Base-by-base conservation (phyloP, 352 stramenopile genomes). In the Pythium grandisporangium region DNA sequence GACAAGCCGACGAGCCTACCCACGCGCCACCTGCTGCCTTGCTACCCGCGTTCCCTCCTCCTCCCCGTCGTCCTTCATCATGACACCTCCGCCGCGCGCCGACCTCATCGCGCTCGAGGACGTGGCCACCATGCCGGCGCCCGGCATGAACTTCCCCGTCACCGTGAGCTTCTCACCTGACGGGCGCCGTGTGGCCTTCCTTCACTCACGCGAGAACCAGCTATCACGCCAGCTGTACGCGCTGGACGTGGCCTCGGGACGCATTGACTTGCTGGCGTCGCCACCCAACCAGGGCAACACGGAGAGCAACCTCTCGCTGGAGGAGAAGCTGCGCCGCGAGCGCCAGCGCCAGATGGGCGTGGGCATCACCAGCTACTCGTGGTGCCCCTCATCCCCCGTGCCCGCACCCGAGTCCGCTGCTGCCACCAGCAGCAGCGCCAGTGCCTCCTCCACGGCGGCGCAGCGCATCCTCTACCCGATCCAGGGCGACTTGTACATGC, bases 401-500 rank as follows among this genome's bases (percentile, higher is more conserved):
- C n/a, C n/a, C n/a, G n/a, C n/a, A n/a, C n/a, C n/a, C n/a, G n/a
- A n/a, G n/a, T n/a, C n/a, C n/a, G n/a, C n/a, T n/a, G n/a, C n/a
- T n/a, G n/a, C n/a, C n/a, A n/a, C n/a, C n/a, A n/a, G n/a, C n/a
- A n/a, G n/a, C n/a, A n/a, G n/a, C n/a, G n/a, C n/a, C n/a, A n/a
- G n/a, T n/a, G n/a, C n/a, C n/a, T n/a, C n/a, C n/a, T 48, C 51
- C 33, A 39, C 55, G 10, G 58, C 77, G 27, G 66, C 64, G 27
- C 64, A 91, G 37, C 63, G 82, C 20, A 69, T 97, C 27, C 49
- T 97, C 29, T 93, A 96, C 55, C 89, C 90, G 35, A 77, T 95
- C 26, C 70, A 94, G 53, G 94, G 94, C 29, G 93, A 94, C 53
- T 51, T 98, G 26, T 98, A 95, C 61, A 58, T 98, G 14, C 93